Evolutionary conservation across 2,329 filamentous ascomycete genomes (phyloP), one percentile per base, ranked within the genome.

Genomic region (Chrysosporium queenslandicum): DNA sequence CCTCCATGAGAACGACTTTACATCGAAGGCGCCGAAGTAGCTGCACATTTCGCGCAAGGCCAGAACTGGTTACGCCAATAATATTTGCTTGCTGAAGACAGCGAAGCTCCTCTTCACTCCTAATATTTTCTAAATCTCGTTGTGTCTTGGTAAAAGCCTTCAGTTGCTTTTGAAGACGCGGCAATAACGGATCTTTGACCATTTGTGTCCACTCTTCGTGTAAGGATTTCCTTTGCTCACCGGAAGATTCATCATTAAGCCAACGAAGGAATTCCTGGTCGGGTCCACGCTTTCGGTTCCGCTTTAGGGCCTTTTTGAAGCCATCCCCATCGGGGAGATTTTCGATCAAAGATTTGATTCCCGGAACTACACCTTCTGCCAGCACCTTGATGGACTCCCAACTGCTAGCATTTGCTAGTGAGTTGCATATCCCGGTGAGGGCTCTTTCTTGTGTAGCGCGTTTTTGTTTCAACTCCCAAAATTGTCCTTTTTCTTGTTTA

Each of bases 21-120:
- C 82, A 81, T 0, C 67, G 64, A 0, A 76, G 76, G 0, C 72
- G 68, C 3, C 73, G 72, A 6, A 88, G 73, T 1, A 78, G 68
- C 0, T 74, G 66, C 0, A 73, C 66, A 48, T 84, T 77, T 64
- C 74, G 86, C 0, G 85, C 81, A 0, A 83, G 83, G 0, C 72
- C 82, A 0, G 82, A 88, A 0, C 85, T 88, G 0, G 85, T 89
- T 56, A 82, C 86, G 0, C 75, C 83, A 42, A 89, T 81, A 9
- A 89, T 73, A 1, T 76, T 71, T 58, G 79, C 84, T 0, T 59
- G 62, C 14, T 66, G 64, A 1, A 87, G 70, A 0, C 74, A 69
- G 0, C 61, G 52, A 0, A 68, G 65, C n/a, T 74, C 70, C 1
- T 59, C 66, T 42, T 77, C 68, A 18, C 34, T 39, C 11, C 11